Evolutionary conservation across 2,329 filamentous ascomycete genomes (phyloP), one percentile per base, ranked within the genome.

Genomic region (Fusarium irregulare): DNA sequence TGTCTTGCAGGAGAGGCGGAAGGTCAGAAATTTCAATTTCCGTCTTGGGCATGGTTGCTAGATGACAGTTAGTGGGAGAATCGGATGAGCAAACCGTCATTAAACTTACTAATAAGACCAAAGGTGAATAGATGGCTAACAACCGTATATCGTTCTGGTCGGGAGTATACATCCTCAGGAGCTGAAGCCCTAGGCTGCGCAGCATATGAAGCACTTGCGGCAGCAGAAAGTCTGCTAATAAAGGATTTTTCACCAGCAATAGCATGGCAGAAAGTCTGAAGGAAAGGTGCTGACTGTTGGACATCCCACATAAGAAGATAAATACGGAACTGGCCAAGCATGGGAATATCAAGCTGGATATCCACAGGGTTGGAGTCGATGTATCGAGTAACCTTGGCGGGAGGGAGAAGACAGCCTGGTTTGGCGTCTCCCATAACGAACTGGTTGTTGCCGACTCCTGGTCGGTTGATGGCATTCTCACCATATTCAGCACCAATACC

Each of bases 331-430:
- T 94, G 92, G 27, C 92, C 90, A 8, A 94, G 82, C 79, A 93
- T 87, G 3, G 92, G 92, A 46, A 94, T 92, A 74, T 94, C 92
- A 8, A 93, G 87, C 76, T 94, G 91, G 28, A 94, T 82, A 72
- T 94, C 90, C 44, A 94, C 88, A 0, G 92, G 92, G 73, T 94
- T 94, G 6, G 91, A 89, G 78, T 94, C 92, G 54, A 93, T 87
- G 76, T 91, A 93, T 28, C 92, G 86, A 1, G 90, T 92, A 20
- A 91, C 91, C 78, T 88, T 91, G 42, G 89, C 89, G 4, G 92
- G 92, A 5, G 89, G 86, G 27, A 92, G 82, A 23, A 87, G 80
- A 51, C 84, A 87, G 10, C 86, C 86, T 6, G 86, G 85, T 65
- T 83, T 84, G 48, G 84, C 84, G 27, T 85, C 83, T 41, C 85